Evolutionary conservation across 75 land plant genomes (phyloP).

Genomic region (Isoetes taiwanensis): DNA sequence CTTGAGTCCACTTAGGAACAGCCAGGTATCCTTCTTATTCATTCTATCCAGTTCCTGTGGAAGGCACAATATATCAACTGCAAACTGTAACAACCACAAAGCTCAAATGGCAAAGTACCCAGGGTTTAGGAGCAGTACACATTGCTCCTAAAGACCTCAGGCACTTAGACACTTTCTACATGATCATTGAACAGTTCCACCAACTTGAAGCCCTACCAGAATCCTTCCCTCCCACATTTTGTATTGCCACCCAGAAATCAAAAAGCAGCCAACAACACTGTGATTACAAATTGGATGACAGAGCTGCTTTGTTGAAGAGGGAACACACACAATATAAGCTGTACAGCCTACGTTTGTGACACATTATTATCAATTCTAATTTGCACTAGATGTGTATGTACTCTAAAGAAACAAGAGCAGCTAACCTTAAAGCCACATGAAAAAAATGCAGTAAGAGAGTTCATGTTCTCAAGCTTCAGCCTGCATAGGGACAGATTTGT

Average conservation of each 20-base stretch:
- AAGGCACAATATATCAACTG: neutral
- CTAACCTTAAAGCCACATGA: constrained; percentile 11
- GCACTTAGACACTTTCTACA: constrained; percentile 15
- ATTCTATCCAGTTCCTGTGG: constrained; percentile 66
- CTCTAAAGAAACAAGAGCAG: neutral
- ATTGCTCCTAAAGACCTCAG: constrained; percentile 21
- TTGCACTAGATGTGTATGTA: neutral
- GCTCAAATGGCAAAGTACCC: neutral
- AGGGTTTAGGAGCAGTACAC: neutral
- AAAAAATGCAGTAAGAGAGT: constrained; percentile 9
- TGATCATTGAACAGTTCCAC: constrained; percentile 19
- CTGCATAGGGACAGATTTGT: constrained; percentile 13
- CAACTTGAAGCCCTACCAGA: constrained; percentile 22
- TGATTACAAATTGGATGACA: constrained; percentile 21
- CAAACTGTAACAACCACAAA: neutral
- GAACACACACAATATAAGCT: constrained; percentile 12
- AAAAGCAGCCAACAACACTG: constrained; percentile 12
- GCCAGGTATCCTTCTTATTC: constrained; percentile 29
- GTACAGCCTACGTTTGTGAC: constrained; percentile 12
- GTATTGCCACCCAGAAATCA: constrained; percentile 23
- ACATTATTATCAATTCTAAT: neutral
- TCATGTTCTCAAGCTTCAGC: constrained; percentile 19
- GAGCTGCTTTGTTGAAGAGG: constrained; percentile 14
- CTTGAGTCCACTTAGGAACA: constrained; percentile 21
- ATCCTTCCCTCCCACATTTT: constrained; percentile 22